phyloP scores from a whole-genome alignment of 805 yeast genomes.

The Peterozyma xylosa region DNA sequence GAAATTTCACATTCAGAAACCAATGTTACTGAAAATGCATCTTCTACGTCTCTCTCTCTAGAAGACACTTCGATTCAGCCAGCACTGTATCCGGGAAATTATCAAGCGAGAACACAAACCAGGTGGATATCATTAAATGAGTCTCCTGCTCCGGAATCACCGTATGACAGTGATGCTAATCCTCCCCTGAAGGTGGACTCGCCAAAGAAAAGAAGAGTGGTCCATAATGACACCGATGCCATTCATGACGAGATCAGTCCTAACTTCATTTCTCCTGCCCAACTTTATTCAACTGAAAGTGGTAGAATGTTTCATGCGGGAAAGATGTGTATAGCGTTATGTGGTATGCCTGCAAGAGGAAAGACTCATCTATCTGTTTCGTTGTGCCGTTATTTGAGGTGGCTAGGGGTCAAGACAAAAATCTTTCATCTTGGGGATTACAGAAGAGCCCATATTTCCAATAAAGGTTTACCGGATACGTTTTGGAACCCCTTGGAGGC shows the following conservation, averaged over 20 bases:
- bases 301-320: slow-evolving; percentile 96
- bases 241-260: slow-evolving; percentile 61
- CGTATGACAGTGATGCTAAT: slow-evolving; percentile 9
- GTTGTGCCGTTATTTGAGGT: slow-evolving; percentile 82
- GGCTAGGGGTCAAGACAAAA: slow-evolving; percentile 94
- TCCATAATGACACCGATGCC: slow-evolving; percentile 35
- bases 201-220: slow-evolving; percentile 1
- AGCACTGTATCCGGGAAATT: slow-evolving; percentile 40
- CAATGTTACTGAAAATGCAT: too few relatives aligned
- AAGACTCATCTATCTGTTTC: slow-evolving; percentile 91
- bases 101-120: slow-evolving; percentile 46
- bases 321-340: slow-evolving; percentile 77
- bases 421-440: slow-evolving; percentile 91
- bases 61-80: slow-evolving; percentile 24
- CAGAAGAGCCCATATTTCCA: slow-evolving; percentile 41
- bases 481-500: slow-evolving; percentile 11
- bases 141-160: slow-evolving; percentile 8
- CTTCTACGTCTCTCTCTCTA: too few relatives aligned
- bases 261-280: slow-evolving; percentile 80
- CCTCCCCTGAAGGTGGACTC: too few relatives aligned
- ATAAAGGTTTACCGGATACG: background rate
- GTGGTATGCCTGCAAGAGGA: slow-evolving; percentile 94
- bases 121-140: slow-evolving; percentile 34
- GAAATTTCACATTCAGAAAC: too few relatives aligned
- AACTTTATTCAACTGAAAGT: slow-evolving; percentile 83